Conservation (phyloP, 106 monocot genomes). For the Amphibolis antarctica region DNA sequence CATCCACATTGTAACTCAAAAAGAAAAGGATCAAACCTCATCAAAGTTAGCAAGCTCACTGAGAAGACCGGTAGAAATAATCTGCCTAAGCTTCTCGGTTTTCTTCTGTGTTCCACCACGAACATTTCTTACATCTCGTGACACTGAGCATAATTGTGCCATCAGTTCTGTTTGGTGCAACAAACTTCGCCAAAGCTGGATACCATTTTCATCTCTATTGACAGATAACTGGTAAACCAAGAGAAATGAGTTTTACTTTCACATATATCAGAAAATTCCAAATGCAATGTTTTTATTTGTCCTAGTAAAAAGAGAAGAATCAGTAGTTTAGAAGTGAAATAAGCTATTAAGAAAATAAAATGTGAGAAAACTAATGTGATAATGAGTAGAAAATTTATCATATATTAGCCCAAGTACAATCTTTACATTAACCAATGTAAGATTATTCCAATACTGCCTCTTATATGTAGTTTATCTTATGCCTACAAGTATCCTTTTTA, state of each 20-base stretch:
- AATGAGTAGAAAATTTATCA: no score
- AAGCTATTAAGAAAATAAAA: no score
- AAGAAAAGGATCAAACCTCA: slow-evolving; percentile 36
- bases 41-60: slow-evolving; percentile 97
- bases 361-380: no score
- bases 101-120: slow-evolving; percentile 92
- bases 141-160: slow-evolving; percentile 82
- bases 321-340: no score
- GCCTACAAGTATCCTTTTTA: no score
- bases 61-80: slow-evolving; percentile 65
- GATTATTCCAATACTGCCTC: no score
- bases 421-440: no score
- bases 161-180: slow-evolving; percentile 78
- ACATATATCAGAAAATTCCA: not conserved
- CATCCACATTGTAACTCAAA: no score
- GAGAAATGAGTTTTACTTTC: not conserved
- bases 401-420: no score
- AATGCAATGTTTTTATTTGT: not conserved
- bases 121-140: slow-evolving; percentile 83
- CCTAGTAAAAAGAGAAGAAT: no score
- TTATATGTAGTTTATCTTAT: no score
- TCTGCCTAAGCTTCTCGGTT: slow-evolving; percentile 84
- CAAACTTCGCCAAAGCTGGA: slow-evolving; percentile 79
- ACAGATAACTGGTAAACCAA: slow-evolving; percentile 28
- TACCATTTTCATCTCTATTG: slow-evolving; percentile 47